Evolutionary conservation across 768 basidiomycete genomes (phyloP), one percentile per base, ranked within the genome.

Genomic region (Filobasidium floriforme): DNA sequence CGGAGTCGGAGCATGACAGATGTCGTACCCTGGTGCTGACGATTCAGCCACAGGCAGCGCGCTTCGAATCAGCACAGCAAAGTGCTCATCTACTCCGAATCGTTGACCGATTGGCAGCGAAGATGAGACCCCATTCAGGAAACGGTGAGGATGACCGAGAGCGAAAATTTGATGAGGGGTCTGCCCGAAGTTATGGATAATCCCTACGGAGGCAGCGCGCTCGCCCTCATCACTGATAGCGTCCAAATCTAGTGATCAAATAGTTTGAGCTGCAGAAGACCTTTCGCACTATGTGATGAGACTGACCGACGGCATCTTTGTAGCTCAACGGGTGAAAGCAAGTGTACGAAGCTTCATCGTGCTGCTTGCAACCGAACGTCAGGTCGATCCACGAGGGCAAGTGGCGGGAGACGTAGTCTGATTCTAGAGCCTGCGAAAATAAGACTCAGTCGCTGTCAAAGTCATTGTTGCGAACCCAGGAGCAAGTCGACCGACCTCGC

Each of bases 301-400:
- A 62, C 69, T 60, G 32, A 70, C 71, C 72, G 41, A 94, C 88
- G 0, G 89, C 87, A 3, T 92, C 91, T 71, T 92, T 91, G 72
- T 96, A 96, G 18, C 90, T 93, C 41, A 96, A 80, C 0, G 92
- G 93, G 77, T 96, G 92, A 80, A 90, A 96, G 7, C 87, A 88
- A 71, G 96, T 97, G 66, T 87, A 79, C 0, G 88, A 84, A 7
- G 83, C 84, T 0, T 84, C 81, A 73, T 93, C 90, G 3, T 85
- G 85, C 81, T 94, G 73, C 65, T 77, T 77, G 67, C 69, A 73
- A 12, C 75, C 76, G 44, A 92, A 97, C 61, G 93, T 89, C 37
- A 96, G 83, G 73, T 97, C 93, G 70, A 97, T 93, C 92, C 93
- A 96, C 11, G 84, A 83, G 0, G 89, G 86, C 12, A 97, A 82